Evolutionary conservation across 805 yeast genomes (phyloP), one percentile per base, ranked within the genome.

Genomic region (Zygosaccharomyces gambellarensis): DNA sequence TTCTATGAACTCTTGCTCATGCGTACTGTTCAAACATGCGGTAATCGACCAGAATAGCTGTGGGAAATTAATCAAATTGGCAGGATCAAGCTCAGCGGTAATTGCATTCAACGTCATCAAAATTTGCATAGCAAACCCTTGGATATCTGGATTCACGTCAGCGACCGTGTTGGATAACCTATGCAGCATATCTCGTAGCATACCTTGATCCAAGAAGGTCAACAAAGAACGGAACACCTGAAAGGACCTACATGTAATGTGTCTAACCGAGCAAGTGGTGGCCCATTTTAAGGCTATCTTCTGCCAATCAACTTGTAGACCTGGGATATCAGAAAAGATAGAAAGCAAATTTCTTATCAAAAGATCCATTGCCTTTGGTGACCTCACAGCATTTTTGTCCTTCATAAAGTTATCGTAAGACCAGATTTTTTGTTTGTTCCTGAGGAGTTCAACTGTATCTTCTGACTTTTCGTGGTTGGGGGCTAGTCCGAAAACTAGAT

Each of bases 91-190:
- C 60, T 89, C 95, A 0, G 96, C 94, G 1, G 92, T 87, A 11
- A 90, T 82, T 0, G 97, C 96, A 70, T 92, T 90, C 59, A 94
- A 68, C 0, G 99, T 92, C 97, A 94, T 92, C 54, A 94, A 71
- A 47, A 94, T 94, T 68, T 94, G 99, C 90, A 94, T 87, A 0
- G 97, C 84, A 68, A 95, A 95, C 0, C 97, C 96, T 68, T 92
- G 98, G 34, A 94, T 90, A 58, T 94, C 99, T 0, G 80, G 71
- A 9, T 89, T 81, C 36, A 83, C 89, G 64, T 95, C 99, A 0
- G 97, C 82, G 6, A 94, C 84, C 0, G 99, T 95, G 59, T 90
- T 90, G 0, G 97, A 88, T 28, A 94, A 73, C 51, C 99, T 78
- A 48, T 92, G 96, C 9, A 94, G 73, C 96, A 94, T 88, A 68